Percentiles rank a stretch among this genome's conserved stretches.
These are phyloP conservation scores for Aspergillus saccharolyticus DNA, from an alignment of 495 filamentous ascomycete species.

Conservation along the genomic window DNA sequence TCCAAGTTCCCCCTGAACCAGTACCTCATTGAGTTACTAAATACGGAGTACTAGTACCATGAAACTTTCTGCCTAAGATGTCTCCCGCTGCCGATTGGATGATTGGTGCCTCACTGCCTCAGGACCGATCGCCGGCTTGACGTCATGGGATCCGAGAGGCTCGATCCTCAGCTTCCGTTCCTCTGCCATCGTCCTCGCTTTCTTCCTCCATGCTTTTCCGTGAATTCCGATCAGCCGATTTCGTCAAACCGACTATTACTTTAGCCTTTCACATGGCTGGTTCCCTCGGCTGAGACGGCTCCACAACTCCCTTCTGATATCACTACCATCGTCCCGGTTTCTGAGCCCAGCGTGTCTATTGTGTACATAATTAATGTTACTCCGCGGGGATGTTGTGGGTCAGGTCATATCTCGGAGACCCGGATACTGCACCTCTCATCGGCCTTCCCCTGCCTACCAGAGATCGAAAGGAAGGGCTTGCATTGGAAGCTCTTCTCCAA, in stretches of 20 bases:
- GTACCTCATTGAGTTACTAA: background rate
- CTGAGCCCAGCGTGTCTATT: background rate
- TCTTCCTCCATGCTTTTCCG: too few relatives aligned
- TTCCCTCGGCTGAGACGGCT: background rate
- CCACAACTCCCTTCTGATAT: background rate
- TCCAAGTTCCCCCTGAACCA: background rate
- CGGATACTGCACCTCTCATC: background rate
- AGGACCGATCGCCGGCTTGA: conserved; percentile 9
- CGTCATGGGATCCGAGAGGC: conserved; percentile 3
- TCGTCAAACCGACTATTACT: background rate
- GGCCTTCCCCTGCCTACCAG: background rate
- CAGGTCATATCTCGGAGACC: background rate
- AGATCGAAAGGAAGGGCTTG: background rate
- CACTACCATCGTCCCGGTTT: background rate
- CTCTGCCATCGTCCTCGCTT: too few relatives aligned
- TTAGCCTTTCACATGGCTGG: background rate
- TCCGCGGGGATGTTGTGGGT: background rate
- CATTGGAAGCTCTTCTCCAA: background rate
- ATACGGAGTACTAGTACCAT: background rate
- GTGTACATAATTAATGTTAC: too few relatives aligned
- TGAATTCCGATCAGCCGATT: background rate
- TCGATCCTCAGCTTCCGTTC: background rate
- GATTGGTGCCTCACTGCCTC: conserved; percentile 8
- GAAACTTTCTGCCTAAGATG: background rate
- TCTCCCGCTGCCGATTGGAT: background rate